A percentile compares a stretch with the other conserved stretches of the same genome.
Conservation (phyloP, 805 yeast species). For the Lachancea dasiensis region DNA sequence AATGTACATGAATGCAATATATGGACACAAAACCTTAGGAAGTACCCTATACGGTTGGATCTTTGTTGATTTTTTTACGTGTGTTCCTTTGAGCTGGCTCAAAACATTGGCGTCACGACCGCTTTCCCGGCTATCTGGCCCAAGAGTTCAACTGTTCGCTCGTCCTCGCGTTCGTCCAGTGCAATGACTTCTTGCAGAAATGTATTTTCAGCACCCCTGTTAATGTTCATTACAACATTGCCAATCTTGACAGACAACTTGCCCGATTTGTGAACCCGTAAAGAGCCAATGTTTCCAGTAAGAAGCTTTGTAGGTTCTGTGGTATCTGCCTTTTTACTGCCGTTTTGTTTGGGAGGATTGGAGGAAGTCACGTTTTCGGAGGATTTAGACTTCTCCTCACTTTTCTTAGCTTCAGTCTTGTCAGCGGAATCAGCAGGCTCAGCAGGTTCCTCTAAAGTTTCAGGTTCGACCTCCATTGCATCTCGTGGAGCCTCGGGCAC, state of each 20-base stretch:
- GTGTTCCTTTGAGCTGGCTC: neutral
- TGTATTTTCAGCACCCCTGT: constrained; percentile 61
- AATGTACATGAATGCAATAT: constrained; percentile 1
- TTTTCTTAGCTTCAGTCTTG: constrained; percentile 3
- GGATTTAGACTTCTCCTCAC: constrained; percentile 3
- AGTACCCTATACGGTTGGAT: too few relatives aligned
- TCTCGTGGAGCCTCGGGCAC: constrained; percentile 9
- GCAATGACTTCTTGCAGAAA: constrained; percentile 70
- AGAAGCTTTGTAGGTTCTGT: constrained; percentile 8
- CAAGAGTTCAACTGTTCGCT: constrained; percentile 40
- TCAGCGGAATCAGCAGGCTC: constrained; percentile 1
- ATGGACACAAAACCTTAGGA: neutral
- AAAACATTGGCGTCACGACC: constrained; percentile 50
- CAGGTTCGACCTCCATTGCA: neutral
- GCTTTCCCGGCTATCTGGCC: constrained; percentile 54
- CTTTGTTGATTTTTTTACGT: too few relatives aligned
- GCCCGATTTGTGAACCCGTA: constrained; percentile 81
- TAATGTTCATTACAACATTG: constrained; percentile 57
- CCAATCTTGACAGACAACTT: constrained; percentile 71
- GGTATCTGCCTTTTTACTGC: constrained; percentile 3
- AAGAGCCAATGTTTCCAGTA: constrained; percentile 62
- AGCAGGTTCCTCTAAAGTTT: constrained; percentile 2
- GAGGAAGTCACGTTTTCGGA: constrained; percentile 2
- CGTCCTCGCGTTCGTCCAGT: constrained; percentile 40
- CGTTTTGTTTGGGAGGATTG: constrained; percentile 1